phyloP scores from a whole-genome alignment of 2,329 filamentous ascomycete genomes.

The Aspergillus novoparasiticus region DNA sequence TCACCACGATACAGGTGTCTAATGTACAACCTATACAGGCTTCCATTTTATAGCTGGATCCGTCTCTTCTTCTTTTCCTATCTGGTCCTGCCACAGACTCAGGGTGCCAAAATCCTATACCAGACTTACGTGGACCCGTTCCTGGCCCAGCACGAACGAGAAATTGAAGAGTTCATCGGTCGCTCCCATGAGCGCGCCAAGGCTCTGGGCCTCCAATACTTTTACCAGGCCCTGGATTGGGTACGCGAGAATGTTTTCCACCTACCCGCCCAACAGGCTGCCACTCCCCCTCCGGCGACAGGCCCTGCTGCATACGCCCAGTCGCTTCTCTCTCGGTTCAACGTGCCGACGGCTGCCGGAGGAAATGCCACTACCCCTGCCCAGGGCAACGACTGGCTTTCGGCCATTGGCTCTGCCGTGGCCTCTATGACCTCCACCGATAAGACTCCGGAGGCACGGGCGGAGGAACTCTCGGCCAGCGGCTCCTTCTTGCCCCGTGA shows the following conservation, averaged over 20 bases:
- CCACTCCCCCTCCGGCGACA: constrained; percentile 48
- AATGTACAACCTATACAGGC: constrained; percentile 53
- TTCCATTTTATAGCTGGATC: constrained; percentile 93
- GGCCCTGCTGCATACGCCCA: constrained; percentile 68
- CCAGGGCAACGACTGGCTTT: constrained; percentile 70
- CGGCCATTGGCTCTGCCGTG: constrained; percentile 73
- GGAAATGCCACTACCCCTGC: constrained; percentile 50
- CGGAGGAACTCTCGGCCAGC: constrained; percentile 57
- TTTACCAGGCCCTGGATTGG: constrained; percentile 70
- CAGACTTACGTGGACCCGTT: constrained; percentile 84
- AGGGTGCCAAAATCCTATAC: constrained; percentile 86
- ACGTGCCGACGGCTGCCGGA: constrained; percentile 66
- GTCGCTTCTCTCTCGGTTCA: constrained; percentile 81
- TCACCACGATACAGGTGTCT: background rate
- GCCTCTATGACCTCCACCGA: constrained; percentile 57
- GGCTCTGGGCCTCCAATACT: constrained; percentile 73
- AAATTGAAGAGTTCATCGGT: constrained; percentile 89
- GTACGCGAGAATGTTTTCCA: constrained; percentile 79
- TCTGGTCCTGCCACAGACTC: constrained; percentile 95
- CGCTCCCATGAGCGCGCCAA: constrained; percentile 77
- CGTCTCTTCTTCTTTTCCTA: constrained; percentile 87
- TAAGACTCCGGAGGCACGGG: constrained; percentile 42
- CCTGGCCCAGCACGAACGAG: constrained; percentile 79
- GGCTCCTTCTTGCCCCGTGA: constrained; percentile 71
- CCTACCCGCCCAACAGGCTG: constrained; percentile 63